Base-by-base conservation (phyloP, 2,329 filamentous ascomycete genomes). In the Lasiodiplodia sp. region DNA sequence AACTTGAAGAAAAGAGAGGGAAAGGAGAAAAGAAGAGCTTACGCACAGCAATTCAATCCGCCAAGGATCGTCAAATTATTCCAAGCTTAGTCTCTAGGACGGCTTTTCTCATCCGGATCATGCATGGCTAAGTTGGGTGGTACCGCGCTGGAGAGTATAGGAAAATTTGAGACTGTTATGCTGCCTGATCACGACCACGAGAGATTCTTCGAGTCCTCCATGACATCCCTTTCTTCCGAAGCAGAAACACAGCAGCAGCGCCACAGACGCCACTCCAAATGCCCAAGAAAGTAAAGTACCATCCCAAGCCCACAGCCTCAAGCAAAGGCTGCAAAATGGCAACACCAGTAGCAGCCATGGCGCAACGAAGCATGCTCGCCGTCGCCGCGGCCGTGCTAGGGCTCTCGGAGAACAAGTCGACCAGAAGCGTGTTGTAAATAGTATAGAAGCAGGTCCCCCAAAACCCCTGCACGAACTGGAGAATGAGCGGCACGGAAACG, bases 391-490 rank as follows among this genome's bases (percentile, higher is more conserved):
- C 66, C 4, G 37, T 65, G 21, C 66, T 53, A 0, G 66, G 16
- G 21, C 47, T 68, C 14, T 53, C 6, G 8, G 67, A 40, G 16
- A 57, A 68, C 34, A 51, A 11, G 64, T 82, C 80, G n/a, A 81
- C 78, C 11, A 81, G 70, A 21, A 82, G 72, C 0, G 79, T 76
- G 38, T 74, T 78, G 70, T 76, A 79, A 55, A 78, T 75, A 12
- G 75, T 79, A 66, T 78, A 78, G 57, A 77, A 75, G 7, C 74
- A 75, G 1, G 78, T 80, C 3, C 77, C 72, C 21, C 74, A 73
- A 68, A 77, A 79, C 0, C 78, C 79, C 31, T 78, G 77, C 21
- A 82, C 55, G 68, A 79, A 82, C 52, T 80, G 79, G 37, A 82
- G 71, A 14, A 82, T 73, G 28, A 82, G 72, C 1, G 78, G 77